phyloP scores from a whole-genome alignment of 1,284 basidiomycete genomes.

The Marasmius fiardii region DNA sequence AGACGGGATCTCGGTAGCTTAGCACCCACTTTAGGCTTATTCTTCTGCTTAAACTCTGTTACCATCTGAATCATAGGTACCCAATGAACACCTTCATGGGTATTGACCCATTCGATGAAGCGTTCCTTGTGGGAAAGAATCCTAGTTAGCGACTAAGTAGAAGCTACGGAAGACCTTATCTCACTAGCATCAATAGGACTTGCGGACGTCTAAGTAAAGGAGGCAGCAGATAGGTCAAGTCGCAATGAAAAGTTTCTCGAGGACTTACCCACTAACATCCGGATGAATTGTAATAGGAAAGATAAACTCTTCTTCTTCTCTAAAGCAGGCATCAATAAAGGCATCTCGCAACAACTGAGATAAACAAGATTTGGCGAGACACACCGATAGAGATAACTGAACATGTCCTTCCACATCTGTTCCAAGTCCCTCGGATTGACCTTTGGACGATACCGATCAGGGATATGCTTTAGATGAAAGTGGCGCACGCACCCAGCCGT shows the following conservation, averaged over 20 bases:
- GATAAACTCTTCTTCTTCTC: constrained; percentile 70
- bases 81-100: constrained; percentile 71
- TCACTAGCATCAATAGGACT: constrained; percentile 71
- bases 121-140: constrained; percentile 44
- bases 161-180: constrained; percentile 14
- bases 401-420: constrained; percentile 76
- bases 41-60: constrained; percentile 45
- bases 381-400: constrained; percentile 64
- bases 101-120: constrained; percentile 79
- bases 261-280: constrained; percentile 66
- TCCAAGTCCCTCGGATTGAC: constrained; percentile 71
- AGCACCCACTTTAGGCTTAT: constrained; percentile 29
- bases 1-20: constrained; percentile 41
- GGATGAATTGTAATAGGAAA: constrained; percentile 80
- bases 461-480: neutral
- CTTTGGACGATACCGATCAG: constrained; percentile 23
- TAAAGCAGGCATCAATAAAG: constrained; percentile 20
- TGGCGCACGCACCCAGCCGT: constrained; percentile 50
- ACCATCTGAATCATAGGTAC: constrained; percentile 71
- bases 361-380: constrained; percentile 28
- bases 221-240: constrained; percentile 30
- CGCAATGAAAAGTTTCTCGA: constrained; percentile 41
- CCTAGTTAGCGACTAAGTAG: neutral
- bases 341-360: neutral
- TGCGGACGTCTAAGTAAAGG: constrained; percentile 55